A percentile compares a stretch with the other conserved stretches of the same genome.
These are phyloP conservation scores for Xylariales sp. DNA, from an alignment of 2,329 filamentous ascomycete genomes.

Conservation along the genomic window DNA sequence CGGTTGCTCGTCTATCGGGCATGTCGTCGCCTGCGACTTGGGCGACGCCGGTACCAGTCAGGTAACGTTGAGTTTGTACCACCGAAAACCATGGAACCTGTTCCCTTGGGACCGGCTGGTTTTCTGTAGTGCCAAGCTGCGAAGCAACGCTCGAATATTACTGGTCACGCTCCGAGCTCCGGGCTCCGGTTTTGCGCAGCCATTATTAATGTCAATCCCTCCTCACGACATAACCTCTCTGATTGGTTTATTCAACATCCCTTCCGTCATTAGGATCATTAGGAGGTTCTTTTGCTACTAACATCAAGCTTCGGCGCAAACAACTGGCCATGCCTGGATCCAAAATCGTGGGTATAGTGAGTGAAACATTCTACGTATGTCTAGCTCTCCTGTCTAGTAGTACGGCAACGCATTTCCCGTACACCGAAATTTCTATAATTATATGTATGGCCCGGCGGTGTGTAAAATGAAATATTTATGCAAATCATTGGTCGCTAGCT, in stretches of 20 bases:
- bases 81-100: slow-evolving; percentile 22
- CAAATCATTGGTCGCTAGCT: slow-evolving; percentile 14
- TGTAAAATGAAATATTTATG: slow-evolving; percentile 19
- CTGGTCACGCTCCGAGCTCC: slow-evolving; percentile 9
- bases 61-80: slow-evolving; percentile 27
- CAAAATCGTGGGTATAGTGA: background rate
- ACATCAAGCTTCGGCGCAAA: background rate
- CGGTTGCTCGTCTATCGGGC: background rate
- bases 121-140: slow-evolving; percentile 9
- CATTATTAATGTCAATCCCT: background rate
- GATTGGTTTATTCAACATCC: slow-evolving; percentile 4
- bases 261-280: slow-evolving; percentile 10
- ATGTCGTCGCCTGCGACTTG: slow-evolving; percentile 4
- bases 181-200: slow-evolving; percentile 1
- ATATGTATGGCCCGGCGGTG: background rate
- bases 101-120: slow-evolving; percentile 7
- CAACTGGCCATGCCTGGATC: background rate
- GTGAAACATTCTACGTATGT: background rate
- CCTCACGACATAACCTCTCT: background rate
- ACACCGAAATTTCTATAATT: background rate
- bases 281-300: background rate
- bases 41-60: background rate
- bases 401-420: background rate
- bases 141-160: slow-evolving; percentile 19
- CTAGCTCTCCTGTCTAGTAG: background rate